These are phyloP conservation scores for Stellera chamaejasme DNA, from an alignment of 345 rosid genomes.

Conservation along the genomic window DNA sequence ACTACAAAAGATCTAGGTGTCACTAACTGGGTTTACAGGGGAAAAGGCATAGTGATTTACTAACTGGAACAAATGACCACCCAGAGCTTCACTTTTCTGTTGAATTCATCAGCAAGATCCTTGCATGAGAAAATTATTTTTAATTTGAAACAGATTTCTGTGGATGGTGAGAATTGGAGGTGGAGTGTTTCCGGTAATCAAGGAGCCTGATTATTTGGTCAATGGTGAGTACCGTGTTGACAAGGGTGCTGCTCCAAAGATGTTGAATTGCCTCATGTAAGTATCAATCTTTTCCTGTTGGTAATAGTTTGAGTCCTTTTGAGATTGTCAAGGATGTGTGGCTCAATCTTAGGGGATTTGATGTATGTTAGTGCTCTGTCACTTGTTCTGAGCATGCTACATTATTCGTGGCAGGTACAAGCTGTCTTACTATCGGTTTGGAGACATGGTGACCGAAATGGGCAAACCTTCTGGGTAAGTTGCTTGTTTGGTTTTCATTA, in stretches of 20 bases:
- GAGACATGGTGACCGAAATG: slow-evolving; percentile 88
- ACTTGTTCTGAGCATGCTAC: background rate
- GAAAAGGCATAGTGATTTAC: too few relatives aligned
- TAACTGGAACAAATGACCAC: too few relatives aligned
- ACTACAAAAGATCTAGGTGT: too few relatives aligned
- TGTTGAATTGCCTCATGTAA: slow-evolving; percentile 99
- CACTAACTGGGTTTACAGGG: too few relatives aligned
- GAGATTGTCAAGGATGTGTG: too few relatives aligned
- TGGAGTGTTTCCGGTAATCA: slow-evolving; percentile 94
- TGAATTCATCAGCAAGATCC: background rate
- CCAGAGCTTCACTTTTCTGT: background rate
- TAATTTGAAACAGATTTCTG: slow-evolving; percentile 54
- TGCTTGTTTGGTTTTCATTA: background rate
- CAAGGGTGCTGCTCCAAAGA: slow-evolving; percentile 96
- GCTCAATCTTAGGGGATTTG: too few relatives aligned
- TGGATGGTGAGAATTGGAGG: slow-evolving; percentile 99
- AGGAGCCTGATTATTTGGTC: slow-evolving; percentile 95
- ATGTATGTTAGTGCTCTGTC: too few relatives aligned
- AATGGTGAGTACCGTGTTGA: slow-evolving; percentile 98
- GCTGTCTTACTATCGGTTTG: slow-evolving; percentile 89
- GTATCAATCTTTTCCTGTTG: slow-evolving; percentile 14
- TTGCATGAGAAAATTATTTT: slow-evolving; percentile 8
- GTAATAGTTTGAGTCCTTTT: background rate
- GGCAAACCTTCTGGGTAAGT: slow-evolving; percentile 95
- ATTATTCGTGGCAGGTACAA: slow-evolving; percentile 58